These are phyloP conservation scores for Fusarium cyanostomum DNA, from an alignment of 2,329 filamentous ascomycete genomes.

Conservation along the genomic window DNA sequence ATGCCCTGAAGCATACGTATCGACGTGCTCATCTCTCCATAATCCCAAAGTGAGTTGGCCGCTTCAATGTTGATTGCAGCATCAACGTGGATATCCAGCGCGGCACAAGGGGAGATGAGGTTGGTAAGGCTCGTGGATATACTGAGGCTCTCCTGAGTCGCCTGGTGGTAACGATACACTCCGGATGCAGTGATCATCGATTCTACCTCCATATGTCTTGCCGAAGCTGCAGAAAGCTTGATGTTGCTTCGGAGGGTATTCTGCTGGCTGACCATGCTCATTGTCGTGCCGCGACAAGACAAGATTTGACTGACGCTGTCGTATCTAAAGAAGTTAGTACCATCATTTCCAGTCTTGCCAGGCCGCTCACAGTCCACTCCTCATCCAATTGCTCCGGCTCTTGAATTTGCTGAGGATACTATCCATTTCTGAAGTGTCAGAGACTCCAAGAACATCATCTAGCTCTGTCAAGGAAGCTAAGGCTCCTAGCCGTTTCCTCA, in stretches of 20 bases:
- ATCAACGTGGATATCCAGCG: slow-evolving; percentile 79
- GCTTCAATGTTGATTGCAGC: slow-evolving; percentile 82
- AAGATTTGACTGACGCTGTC: slow-evolving; percentile 82
- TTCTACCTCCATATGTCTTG: slow-evolving; percentile 77
- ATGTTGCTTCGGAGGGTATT: slow-evolving; percentile 68
- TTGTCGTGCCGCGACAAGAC: slow-evolving; percentile 82
- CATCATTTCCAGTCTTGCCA: neutral
- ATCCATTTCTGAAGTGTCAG: slow-evolving; percentile 67
- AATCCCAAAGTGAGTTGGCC: slow-evolving; percentile 92
- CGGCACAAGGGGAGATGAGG: slow-evolving; percentile 74
- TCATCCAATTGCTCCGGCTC: slow-evolving; percentile 79
- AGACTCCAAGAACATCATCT: slow-evolving; percentile 76
- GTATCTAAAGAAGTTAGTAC: slow-evolving; percentile 59
- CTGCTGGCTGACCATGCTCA: slow-evolving; percentile 81
- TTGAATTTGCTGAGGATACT: slow-evolving; percentile 71
- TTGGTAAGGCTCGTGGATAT: slow-evolving; percentile 85
- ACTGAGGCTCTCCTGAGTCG: slow-evolving; percentile 86
- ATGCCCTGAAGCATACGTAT: slow-evolving; percentile 88
- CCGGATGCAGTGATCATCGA: slow-evolving; percentile 79
- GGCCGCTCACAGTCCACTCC: slow-evolving; percentile 74
- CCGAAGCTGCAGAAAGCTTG: slow-evolving; percentile 68
- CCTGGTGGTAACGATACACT: slow-evolving; percentile 81
- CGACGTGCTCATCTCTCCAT: slow-evolving; percentile 88
- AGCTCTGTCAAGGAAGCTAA: slow-evolving; percentile 83
- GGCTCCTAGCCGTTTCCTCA: slow-evolving; percentile 67